Evolutionary conservation across 2,329 filamentous ascomycete species (phyloP).

Genomic region (Diaporthe citri): DNA sequence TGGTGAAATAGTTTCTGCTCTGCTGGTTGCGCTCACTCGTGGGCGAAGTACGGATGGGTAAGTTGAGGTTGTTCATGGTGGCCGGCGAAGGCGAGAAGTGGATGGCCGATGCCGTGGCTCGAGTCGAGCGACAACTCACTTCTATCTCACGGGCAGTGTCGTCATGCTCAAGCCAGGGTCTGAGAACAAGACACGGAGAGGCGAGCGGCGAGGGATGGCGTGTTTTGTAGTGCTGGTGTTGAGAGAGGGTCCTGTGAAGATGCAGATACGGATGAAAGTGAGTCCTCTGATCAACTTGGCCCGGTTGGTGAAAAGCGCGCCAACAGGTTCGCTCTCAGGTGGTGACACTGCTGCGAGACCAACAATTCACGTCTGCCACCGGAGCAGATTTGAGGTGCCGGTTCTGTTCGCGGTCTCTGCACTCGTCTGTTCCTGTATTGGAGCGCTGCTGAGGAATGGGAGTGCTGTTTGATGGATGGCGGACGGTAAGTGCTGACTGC

Average conservation of each 20-base stretch:
- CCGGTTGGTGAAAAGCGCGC: slow-evolving; percentile 27
- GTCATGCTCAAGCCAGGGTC: slow-evolving; percentile 28
- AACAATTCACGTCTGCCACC: not conserved
- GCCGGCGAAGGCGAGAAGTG: slow-evolving; percentile 42
- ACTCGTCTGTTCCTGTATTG: not conserved
- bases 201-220: not conserved
- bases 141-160: slow-evolving; percentile 26
- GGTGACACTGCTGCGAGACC: not conserved
- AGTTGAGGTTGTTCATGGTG: slow-evolving; percentile 61
- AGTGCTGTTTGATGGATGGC: not conserved
- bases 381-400: not conserved
- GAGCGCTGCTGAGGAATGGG: not conserved
- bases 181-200: not conserved
- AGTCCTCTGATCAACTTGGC: slow-evolving; percentile 6
- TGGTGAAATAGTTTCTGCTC: slow-evolving; percentile 69
- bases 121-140: slow-evolving; percentile 26
- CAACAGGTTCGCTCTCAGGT: not conserved
- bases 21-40: slow-evolving; percentile 64
- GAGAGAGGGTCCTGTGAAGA: not conserved
- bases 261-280: not conserved
- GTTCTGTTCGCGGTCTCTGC: not conserved
- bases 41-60: slow-evolving; percentile 61
- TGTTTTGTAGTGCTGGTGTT: not conserved
- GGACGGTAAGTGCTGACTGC: slow-evolving; percentile 20
- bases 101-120: slow-evolving; percentile 37